Base-by-base conservation (phyloP, 164 flowering plant species). In the Taxillus chinensis region DNA sequence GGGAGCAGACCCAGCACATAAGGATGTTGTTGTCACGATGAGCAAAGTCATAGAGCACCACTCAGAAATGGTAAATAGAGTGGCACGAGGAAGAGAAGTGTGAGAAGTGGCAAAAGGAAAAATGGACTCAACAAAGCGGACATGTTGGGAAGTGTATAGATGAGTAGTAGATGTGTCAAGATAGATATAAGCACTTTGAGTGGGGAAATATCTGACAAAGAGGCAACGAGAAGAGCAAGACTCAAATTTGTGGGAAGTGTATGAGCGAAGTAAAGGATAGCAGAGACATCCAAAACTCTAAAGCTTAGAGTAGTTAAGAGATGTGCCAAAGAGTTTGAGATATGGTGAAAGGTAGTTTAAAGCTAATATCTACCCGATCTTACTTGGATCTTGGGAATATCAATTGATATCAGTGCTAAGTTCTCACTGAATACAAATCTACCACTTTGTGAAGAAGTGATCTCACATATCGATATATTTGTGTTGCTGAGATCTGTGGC, bases 151-250 rank as follows among this genome's bases (percentile, higher is more conserved):
- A 5, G 59, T 41, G 39, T 41, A 63, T 0, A 53, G 5, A 14
- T 39, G 58, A 10, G 15, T 6, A 0, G 57, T 5, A 41, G 9
- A 1, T 1, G 15, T 7, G 15, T 68, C 50, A 11, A 50, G 7
- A 13, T 67, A 63, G 8, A 12, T 0, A 13, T 68, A 55, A 3
- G 66, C 62, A 14, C 48, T 27, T n/a, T 68, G 57, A 4, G 27
- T 45, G 14, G 58, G n/a, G 11, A 52, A 62, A 45, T 63, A 68
- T 4, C 71, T 58, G 2, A 68, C 9, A 8, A 68, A 68, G 3
- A 68, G 14, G 45, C 67, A 63, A 4, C 14, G n/a, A 6, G 38
- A 5, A 3, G 57, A 45, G 2, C 63, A 39, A 50, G 8, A 63
- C 7, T 49, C 57, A 0, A 68, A 6, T 43, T 68, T 63, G 51